Conservation (phyloP, 2,329 filamentous ascomycete genomes). For the Verticillium albo-atrum region DNA sequence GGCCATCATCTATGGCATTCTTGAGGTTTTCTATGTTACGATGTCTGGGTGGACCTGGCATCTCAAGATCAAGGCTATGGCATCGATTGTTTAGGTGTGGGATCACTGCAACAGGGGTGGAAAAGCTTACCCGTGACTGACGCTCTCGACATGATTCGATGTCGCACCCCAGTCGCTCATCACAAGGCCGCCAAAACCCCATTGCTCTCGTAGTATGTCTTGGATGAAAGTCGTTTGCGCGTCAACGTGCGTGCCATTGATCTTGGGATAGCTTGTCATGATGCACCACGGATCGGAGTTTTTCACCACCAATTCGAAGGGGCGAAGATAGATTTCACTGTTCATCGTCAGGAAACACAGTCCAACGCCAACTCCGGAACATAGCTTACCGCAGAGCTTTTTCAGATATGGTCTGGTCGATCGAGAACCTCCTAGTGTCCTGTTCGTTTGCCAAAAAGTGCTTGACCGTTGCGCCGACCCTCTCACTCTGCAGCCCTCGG, state of each 20-base stretch:
- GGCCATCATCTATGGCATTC: not conserved
- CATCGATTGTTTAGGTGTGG: no score
- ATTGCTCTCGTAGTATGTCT: constrained; percentile 4
- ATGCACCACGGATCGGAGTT: constrained; percentile 49
- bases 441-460: constrained; percentile 41
- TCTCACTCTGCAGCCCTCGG: constrained; percentile 23
- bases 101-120: no score
- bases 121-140: constrained; percentile 16
- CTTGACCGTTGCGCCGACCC: constrained; percentile 26
- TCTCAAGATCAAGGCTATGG: constrained; percentile 23
- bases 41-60: constrained; percentile 21
- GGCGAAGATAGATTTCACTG: constrained; percentile 57
- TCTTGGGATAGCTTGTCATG: constrained; percentile 56
- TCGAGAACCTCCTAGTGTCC: constrained; percentile 41
- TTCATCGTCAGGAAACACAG: no score
- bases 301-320: constrained; percentile 57
- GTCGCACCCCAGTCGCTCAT: constrained; percentile 9
- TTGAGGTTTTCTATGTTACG: not conserved
- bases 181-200: constrained; percentile 9
- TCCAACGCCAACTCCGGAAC: no score
- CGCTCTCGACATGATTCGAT: constrained; percentile 16
- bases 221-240: constrained; percentile 2
- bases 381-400: constrained; percentile 40
- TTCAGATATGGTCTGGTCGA: constrained; percentile 42
- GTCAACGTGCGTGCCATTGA: constrained; percentile 31